Conservation (phyloP, 441 rosid species). For the Croton laevigatus region DNA sequence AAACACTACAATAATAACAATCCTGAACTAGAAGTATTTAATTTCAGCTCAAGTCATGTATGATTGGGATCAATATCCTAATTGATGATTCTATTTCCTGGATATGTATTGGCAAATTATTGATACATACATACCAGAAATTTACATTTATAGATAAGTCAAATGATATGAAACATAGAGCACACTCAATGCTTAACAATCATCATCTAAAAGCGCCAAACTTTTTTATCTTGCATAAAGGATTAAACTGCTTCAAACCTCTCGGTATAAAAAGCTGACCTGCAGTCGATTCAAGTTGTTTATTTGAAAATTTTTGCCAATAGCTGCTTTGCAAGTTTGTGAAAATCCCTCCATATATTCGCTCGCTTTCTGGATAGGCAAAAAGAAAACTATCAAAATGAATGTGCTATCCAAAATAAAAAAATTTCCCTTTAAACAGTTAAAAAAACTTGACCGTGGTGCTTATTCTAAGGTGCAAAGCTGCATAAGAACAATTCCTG, state of each 20-base stretch:
- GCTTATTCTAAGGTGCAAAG: not conserved
- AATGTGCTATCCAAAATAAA: not conserved
- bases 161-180: constrained; percentile 1
- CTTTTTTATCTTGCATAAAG: not conserved
- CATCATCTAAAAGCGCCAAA: not conserved
- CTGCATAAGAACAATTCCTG: not conserved
- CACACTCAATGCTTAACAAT: constrained; percentile 5
- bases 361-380: constrained; percentile 29
- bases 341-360: constrained; percentile 30
- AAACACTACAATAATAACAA: not conserved
- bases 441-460: not conserved
- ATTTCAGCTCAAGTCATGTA: not conserved
- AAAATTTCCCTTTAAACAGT: not conserved
- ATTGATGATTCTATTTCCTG: not conserved
- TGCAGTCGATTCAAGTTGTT: constrained; percentile 30
- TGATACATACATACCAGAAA: not conserved
- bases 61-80: not conserved
- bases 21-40: not conserved
- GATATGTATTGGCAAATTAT: not conserved
- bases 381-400: not conserved
- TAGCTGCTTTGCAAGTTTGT: constrained; percentile 29
- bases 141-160: not conserved
- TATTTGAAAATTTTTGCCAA: constrained; percentile 30
- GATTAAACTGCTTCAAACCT: not conserved
- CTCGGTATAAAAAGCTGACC: constrained; percentile 24